phyloP scores from a whole-genome alignment of 2,329 filamentous ascomycete species.

The Arthrobotrys pseudoclavata region DNA sequence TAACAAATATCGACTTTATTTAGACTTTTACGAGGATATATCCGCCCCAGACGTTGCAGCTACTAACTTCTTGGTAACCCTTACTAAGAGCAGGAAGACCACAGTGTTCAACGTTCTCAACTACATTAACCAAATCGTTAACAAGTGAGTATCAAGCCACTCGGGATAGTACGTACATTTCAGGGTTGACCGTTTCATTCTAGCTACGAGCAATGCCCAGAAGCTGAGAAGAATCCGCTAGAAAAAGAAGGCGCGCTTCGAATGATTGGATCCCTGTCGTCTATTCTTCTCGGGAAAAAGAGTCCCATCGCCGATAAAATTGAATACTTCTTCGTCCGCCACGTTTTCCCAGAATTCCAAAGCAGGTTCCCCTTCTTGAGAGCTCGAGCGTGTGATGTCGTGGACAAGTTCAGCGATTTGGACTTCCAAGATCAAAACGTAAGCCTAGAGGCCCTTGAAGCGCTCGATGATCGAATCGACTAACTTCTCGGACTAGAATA shows the following conservation, averaged over 20 bases:
- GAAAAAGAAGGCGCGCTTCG: conserved; percentile 96
- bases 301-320: conserved; percentile 97
- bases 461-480: not conserved
- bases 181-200: conserved; percentile 3
- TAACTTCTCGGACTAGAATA: conserved; percentile 71
- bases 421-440: conserved; percentile 92
- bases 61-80: conserved; percentile 93
- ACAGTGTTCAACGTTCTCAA: conserved; percentile 94
- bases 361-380: conserved; percentile 92
- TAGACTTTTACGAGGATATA: conserved; percentile 92
- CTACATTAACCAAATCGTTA: conserved; percentile 95
- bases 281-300: conserved; percentile 96
- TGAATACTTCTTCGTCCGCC: conserved; percentile 97
- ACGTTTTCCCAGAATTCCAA: conserved; percentile 97
- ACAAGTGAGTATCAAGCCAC: conserved; percentile 77
- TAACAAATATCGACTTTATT: conserved; percentile 2
- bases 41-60: conserved; percentile 95
- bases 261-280: conserved; percentile 95
- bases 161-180: not conserved
- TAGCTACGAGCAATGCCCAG: conserved; percentile 72
- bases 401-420: conserved; percentile 97
- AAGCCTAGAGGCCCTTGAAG: conserved; percentile 8
- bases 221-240: conserved; percentile 90
- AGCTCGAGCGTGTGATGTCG: conserved; percentile 93
- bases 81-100: conserved; percentile 94